Evolutionary conservation across 169 alveolate species (phyloP).

Genomic region (Cryptosporidium canis): DNA sequence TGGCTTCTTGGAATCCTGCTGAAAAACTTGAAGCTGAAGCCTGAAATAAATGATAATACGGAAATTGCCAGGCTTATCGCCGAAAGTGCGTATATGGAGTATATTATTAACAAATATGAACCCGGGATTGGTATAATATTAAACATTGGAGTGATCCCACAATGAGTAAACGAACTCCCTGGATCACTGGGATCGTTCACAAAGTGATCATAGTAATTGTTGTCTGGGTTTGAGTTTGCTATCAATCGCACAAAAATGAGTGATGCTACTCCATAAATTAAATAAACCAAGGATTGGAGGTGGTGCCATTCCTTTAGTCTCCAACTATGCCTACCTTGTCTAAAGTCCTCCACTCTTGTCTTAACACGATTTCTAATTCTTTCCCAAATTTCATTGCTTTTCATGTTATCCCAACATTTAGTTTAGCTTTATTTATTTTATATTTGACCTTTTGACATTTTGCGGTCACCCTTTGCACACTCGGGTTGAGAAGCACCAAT

Average conservation of each 20-base stretch:
- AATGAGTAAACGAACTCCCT: conserved; percentile 9
- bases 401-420: conserved; percentile 6
- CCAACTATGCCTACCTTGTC: conserved; percentile 70
- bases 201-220: conserved; percentile 56
- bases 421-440: neutral
- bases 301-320: conserved; percentile 71
- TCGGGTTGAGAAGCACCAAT: neutral
- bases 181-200: conserved; percentile 50
- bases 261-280: conserved; percentile 26
- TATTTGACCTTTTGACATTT: neutral
- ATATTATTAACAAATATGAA: conserved; percentile 35
- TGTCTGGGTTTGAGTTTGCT: conserved; percentile 57
- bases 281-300: conserved; percentile 19
- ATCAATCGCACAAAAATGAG: conserved; percentile 48
- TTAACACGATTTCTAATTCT: neutral
- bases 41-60: conserved; percentile 13
- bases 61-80: conserved; percentile 44
- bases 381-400: conserved; percentile 6
- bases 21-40: conserved; percentile 44
- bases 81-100: conserved; percentile 21
- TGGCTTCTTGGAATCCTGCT: conserved; percentile 65
- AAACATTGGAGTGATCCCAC: conserved; percentile 68
- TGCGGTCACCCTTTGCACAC: conserved; percentile 49
- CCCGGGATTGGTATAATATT: conserved; percentile 67
- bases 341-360: conserved; percentile 42